Percentiles rank a stretch among this genome's conserved stretches.
Conservation (phyloP, 129 eudicot genomes). For the Lonicera japonica region DNA sequence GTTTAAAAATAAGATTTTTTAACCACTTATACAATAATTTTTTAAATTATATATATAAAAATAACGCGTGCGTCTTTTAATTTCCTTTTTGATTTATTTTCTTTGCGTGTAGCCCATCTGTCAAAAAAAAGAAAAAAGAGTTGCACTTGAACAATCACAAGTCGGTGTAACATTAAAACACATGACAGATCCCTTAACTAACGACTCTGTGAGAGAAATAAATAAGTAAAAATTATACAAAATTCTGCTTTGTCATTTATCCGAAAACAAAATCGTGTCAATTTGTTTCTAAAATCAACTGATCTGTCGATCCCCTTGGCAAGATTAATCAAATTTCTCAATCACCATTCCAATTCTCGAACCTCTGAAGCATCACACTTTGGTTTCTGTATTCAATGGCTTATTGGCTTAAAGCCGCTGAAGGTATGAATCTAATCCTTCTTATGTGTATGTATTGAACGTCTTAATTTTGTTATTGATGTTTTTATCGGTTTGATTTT, state of each 20-base stretch:
- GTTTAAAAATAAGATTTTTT: too few relatives aligned
- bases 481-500: not conserved
- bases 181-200: not conserved
- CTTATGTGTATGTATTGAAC: not conserved
- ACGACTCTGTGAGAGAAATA: not conserved
- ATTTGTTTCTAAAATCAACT: not conserved
- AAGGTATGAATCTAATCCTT: constrained; percentile 42
- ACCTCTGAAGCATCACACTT: not conserved
- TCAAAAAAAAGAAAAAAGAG: too few relatives aligned
- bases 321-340: not conserved
- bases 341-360: not conserved
- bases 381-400: constrained; percentile 35
- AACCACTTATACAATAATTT: too few relatives aligned
- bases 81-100: too few relatives aligned
- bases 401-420: constrained; percentile 90
- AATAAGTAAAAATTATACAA: not conserved
- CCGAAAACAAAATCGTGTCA: not conserved
- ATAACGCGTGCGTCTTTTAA: too few relatives aligned
- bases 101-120: too few relatives aligned
- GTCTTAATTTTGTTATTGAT: not conserved
- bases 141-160: too few relatives aligned
- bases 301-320: not conserved
- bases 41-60: too few relatives aligned
- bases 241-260: not conserved
- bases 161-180: too few relatives aligned